Evolutionary conservation across 345 rosid species (phyloP), one percentile per base, ranked within the genome.

Genomic region (Eutrema heterophyllum): DNA sequence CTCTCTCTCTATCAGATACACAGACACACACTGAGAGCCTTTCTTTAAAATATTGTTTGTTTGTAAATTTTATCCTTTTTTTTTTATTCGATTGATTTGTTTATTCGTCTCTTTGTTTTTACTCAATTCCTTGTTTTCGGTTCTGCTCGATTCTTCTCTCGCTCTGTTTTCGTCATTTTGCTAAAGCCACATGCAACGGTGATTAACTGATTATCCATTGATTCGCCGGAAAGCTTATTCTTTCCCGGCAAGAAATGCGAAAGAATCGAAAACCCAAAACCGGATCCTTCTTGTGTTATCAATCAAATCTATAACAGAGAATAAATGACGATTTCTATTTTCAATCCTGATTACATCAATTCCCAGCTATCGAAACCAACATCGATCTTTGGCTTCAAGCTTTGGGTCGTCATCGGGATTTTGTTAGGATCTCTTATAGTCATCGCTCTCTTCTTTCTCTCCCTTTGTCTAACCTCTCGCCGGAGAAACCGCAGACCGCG

Each of bases 341-440:
- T 85, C 88, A 82, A 89, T 76, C 86, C 96, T 3, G 88, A 92
- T 11, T 84, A 74, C 26, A 72, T 94, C 32, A 89, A 91, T 74
- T 44, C 85, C 13, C 86, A 91, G 85, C 88, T 94, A 3, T 94
- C 98, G 1, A 89, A 89, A 79, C 93, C 82, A 24, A 91, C 98
- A 5, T 89, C 96, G 9, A 89, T 94, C 70, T 94, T 94, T 74
- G 98, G 98, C 13, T 84, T 94, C 14, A 86, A 86, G 6, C 83
- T 91, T 2, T 94, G 98, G 98, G 93, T 94, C 13, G 88, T 94
- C 4, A 88, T 94, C 54, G 98, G 97, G 13, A 88, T 94, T 63
- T 75, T 91, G 11, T 73, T 94, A 2, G 98, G 98, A 67, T 94
- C 97, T 46, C 75, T 91, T 48, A 81, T 94, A 67, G 97, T 91